Conservation (phyloP, 2,329 filamentous ascomycete genomes). For the Curvularia lunata region DNA sequence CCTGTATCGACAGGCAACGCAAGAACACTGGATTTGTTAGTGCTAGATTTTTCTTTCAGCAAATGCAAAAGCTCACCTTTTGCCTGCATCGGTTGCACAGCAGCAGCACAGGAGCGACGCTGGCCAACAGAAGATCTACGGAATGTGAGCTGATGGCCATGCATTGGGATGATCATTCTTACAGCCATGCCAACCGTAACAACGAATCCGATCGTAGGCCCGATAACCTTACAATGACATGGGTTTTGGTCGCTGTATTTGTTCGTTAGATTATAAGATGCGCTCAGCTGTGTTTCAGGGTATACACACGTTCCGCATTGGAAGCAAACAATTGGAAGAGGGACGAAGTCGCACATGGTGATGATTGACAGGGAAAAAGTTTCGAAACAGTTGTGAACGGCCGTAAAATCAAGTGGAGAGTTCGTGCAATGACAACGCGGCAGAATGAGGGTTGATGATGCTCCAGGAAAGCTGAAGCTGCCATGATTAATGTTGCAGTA, state of each 20-base stretch:
- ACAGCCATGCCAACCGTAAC: conserved; percentile 59
- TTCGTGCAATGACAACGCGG: not conserved
- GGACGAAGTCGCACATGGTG: conserved; percentile 48
- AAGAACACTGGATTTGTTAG: conserved; percentile 54
- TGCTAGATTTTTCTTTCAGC: not conserved
- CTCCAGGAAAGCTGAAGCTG: conserved; percentile 16
- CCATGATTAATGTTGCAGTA: conserved; percentile 12
- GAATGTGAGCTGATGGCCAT: conserved; percentile 14
- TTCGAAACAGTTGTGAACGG: not conserved
- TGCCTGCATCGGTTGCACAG: conserved; percentile 60
- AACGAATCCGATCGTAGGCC: conserved; percentile 61
- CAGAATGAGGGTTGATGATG: conserved; percentile 6
- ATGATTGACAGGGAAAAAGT: not conserved
- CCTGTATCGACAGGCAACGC: conserved; percentile 61
- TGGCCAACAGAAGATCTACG: conserved; percentile 61
- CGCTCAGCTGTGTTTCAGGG: not conserved
- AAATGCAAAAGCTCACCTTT: conserved; percentile 52
- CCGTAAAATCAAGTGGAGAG: not conserved
- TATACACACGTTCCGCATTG: conserved; percentile 56
- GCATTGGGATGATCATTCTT: conserved; percentile 30
- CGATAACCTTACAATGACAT: conserved; percentile 63
- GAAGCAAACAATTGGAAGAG: conserved; percentile 60
- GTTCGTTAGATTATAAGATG: conserved; percentile 16
- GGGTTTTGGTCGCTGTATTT: conserved; percentile 60
- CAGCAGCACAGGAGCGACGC: conserved; percentile 64